These are phyloP conservation scores for Trichomonas tenax DNA, from an alignment of 208 protist species.

Conservation along the genomic window DNA sequence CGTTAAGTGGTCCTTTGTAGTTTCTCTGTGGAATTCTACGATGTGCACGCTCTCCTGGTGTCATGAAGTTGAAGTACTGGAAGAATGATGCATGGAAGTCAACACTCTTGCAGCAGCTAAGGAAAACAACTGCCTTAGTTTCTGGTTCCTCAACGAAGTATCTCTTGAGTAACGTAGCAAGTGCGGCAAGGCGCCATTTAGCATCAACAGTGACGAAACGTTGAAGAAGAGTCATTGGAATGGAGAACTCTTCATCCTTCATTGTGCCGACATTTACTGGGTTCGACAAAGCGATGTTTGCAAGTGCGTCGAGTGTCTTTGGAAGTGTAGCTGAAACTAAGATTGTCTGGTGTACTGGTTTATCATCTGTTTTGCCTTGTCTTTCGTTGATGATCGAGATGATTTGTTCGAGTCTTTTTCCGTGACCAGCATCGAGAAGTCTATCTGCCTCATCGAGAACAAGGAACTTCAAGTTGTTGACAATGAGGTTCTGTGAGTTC, in stretches of 20 bases:
- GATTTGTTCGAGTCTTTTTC: conserved; percentile 25
- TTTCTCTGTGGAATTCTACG: not conserved
- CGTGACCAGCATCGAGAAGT: conserved; percentile 36
- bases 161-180: not conserved
- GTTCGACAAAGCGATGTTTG: not conserved
- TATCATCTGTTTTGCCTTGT: not conserved
- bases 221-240: not conserved
- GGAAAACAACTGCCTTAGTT: not conserved
- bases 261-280: not conserved
- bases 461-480: conserved; percentile 26
- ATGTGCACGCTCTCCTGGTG: not conserved
- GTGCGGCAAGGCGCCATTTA: not conserved
- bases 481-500: not conserved
- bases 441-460: conserved; percentile 38
- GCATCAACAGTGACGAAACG: not conserved
- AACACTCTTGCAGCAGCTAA: not conserved
- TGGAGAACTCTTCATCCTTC: not conserved
- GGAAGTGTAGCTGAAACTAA: conserved; percentile 12
- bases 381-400: not conserved
- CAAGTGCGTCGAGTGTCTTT: not conserved
- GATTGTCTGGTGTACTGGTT: not conserved
- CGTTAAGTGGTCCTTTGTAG: not conserved
- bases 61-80: not conserved
- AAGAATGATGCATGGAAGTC: not conserved
- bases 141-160: not conserved